phyloP scores from a whole-genome alignment of 352 stramenopile species.

The Phytophthora sojae region DNA sequence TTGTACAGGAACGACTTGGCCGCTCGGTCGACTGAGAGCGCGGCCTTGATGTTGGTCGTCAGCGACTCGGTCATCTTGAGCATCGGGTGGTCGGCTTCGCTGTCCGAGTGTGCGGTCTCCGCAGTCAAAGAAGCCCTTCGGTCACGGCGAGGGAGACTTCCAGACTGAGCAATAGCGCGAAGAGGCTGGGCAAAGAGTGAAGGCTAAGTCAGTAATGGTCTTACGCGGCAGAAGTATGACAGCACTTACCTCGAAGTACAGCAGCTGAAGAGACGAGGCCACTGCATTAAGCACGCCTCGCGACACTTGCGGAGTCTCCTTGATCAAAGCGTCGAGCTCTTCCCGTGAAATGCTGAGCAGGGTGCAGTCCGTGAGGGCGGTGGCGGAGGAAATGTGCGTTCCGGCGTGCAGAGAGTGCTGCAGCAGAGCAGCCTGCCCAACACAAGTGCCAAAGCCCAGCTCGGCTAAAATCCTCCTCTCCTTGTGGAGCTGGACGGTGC shows the following conservation, averaged over 20 bases:
- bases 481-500: slow-evolving; percentile 84
- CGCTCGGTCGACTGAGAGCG: slow-evolving; percentile 70
- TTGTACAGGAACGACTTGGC: slow-evolving; percentile 83
- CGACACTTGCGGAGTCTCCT: slow-evolving; percentile 72
- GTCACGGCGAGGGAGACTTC: slow-evolving; percentile 67
- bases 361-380: slow-evolving; percentile 70
- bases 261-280: slow-evolving; percentile 71
- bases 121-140: slow-evolving; percentile 45
- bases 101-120: slow-evolving; percentile 19
- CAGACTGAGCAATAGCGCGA: slow-evolving; percentile 67
- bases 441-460: slow-evolving; percentile 73
- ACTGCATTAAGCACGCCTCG: slow-evolving; percentile 83
- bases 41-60: slow-evolving; percentile 68
- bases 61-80: slow-evolving; percentile 65
- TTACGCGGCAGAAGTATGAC: neutral
- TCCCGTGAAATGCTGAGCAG: slow-evolving; percentile 77
- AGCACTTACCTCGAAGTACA: slow-evolving; percentile 78
- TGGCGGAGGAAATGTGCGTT: slow-evolving; percentile 76
- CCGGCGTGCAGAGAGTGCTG: slow-evolving; percentile 71
- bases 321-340: slow-evolving; percentile 78
- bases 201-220: neutral
- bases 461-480: slow-evolving; percentile 69
- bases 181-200: slow-evolving; percentile 47
- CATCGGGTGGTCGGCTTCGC: slow-evolving; percentile 45
- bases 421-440: slow-evolving; percentile 79